Evolutionary conservation across 208 protist genomes (phyloP).

Genomic region (Novymonas esmeraldas): DNA sequence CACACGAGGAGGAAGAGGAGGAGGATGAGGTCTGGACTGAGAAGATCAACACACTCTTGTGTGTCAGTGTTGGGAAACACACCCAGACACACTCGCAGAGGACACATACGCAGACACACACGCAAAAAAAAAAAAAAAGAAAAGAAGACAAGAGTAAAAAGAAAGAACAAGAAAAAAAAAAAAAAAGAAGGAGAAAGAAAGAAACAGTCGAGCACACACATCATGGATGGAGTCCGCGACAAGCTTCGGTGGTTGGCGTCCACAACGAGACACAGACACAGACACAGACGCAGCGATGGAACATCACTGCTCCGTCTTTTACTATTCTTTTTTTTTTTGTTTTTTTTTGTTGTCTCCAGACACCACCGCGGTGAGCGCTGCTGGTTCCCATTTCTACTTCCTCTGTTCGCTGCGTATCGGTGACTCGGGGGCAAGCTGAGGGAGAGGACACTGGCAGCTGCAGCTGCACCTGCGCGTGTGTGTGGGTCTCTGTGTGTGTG

Average conservation of each 20-base stretch:
- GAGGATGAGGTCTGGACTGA: not conserved
- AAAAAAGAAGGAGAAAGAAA: not conserved
- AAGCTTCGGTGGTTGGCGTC: too few species aligned
- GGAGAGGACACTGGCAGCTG: too few species aligned
- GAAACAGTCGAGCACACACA: not conserved
- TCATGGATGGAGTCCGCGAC: too few species aligned
- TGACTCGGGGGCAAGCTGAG: too few species aligned
- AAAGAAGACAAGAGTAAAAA: not conserved
- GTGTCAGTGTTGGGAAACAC: too few species aligned
- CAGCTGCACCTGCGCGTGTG: too few species aligned
- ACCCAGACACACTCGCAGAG: too few species aligned
- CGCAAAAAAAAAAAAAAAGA: constrained; percentile 3
- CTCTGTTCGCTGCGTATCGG: too few species aligned
- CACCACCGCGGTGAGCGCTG: too few species aligned
- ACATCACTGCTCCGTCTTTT: not conserved
- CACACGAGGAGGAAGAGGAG: not conserved
- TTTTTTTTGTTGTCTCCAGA: not conserved
- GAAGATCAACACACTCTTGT: too few species aligned
- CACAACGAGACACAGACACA: not conserved
- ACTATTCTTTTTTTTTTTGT: not conserved
- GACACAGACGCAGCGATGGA: not conserved
- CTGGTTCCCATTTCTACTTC: too few species aligned
- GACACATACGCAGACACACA: constrained; percentile 4
- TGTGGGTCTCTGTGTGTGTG: too few species aligned
- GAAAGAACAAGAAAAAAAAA: constrained; percentile 18